Evolutionary conservation across 2,329 filamentous ascomycete species (phyloP).

Genomic region (Ramularia endophylla): DNA sequence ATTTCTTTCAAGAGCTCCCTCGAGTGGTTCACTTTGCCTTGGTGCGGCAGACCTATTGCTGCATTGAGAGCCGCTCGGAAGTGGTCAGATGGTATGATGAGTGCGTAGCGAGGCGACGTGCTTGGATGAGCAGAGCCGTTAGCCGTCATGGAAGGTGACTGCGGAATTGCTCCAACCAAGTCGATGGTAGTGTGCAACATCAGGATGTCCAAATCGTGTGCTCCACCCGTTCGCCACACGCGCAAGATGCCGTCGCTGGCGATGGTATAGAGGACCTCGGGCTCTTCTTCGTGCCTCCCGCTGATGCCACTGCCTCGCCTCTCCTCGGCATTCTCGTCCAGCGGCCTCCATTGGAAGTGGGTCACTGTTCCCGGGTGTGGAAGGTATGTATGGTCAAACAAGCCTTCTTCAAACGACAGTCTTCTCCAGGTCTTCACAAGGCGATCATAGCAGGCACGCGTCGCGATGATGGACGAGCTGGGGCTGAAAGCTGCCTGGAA

Average conservation of each 20-base stretch:
- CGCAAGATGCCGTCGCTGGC: slow-evolving; percentile 75
- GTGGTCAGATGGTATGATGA: slow-evolving; percentile 76
- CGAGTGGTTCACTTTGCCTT: slow-evolving; percentile 56
- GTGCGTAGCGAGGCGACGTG: slow-evolving; percentile 56
- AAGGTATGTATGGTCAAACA: slow-evolving; percentile 88
- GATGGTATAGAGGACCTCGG: slow-evolving; percentile 86
- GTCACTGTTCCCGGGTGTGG: slow-evolving; percentile 79
- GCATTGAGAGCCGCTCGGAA: slow-evolving; percentile 62
- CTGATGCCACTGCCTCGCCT: slow-evolving; percentile 23
- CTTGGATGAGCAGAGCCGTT: slow-evolving; percentile 41
- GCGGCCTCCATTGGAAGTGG: slow-evolving; percentile 76
- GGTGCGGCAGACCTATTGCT: slow-evolving; percentile 39
- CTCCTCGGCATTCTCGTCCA: slow-evolving; percentile 60
- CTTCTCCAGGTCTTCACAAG: slow-evolving; percentile 91
- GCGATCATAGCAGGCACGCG: slow-evolving; percentile 69
- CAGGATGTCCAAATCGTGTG: slow-evolving; percentile 64
- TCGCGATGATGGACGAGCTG: slow-evolving; percentile 81
- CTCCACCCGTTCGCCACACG: slow-evolving; percentile 75
- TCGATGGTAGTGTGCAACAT: slow-evolving; percentile 78
- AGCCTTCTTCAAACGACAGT: slow-evolving; percentile 75
- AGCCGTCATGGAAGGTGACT: slow-evolving; percentile 35
- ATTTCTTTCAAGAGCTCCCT: slow-evolving; percentile 81
- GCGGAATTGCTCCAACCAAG: slow-evolving; percentile 59
- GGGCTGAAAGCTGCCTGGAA: slow-evolving; percentile 76
- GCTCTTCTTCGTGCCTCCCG: slow-evolving; percentile 34